Base-by-base conservation (phyloP, 441 rosid genomes). In the Eutrema salsugineum region DNA sequence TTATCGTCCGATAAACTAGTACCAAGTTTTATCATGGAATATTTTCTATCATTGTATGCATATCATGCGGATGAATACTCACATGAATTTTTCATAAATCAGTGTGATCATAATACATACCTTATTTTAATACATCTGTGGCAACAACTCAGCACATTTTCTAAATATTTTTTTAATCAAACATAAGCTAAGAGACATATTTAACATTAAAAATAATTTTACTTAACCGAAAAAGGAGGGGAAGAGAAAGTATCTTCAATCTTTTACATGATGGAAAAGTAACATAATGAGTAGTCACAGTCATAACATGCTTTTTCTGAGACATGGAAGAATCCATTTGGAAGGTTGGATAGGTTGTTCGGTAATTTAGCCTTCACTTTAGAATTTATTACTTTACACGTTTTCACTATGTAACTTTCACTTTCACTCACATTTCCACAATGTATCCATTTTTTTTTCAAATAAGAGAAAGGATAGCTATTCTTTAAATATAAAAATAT, bases 301-400 rank as follows among this genome's bases (percentile, higher is more conserved):
- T 70, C 75, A 20, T 19, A 61, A 61, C 62, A 50, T 61, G 36
- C 68, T 50, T 61, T 70, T 70, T 70, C 43, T 50, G 19, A 49
- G 59, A 49, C 12, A 71, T 60, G 6, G 43, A 27, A 51, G 75
- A 61, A 61, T 71, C 69, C 12, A 53, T 71, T 53, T 43, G 56
- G 56, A 71, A 63, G 56, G 76, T 53, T 43, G 62, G 63, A 63
- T 16, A 71, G 62, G 55, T 62, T 71, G 69, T 71, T 71, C 53
- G 69, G 69, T 71, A 62, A 62, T 71, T 49, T 42, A 55, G 55
- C 43, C 51, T 60, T 60, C 60, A 48, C 66, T 70, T 42, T 59
- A 49, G 66, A 73, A 56, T 65, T 47, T 65, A 36, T 47, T 65
- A 56, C 50, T 65, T 63, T 54, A 46, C 39, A 33, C 39, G 2